Conservation (phyloP, 2,329 filamentous ascomycete genomes). For the Fusarium sp. region DNA sequence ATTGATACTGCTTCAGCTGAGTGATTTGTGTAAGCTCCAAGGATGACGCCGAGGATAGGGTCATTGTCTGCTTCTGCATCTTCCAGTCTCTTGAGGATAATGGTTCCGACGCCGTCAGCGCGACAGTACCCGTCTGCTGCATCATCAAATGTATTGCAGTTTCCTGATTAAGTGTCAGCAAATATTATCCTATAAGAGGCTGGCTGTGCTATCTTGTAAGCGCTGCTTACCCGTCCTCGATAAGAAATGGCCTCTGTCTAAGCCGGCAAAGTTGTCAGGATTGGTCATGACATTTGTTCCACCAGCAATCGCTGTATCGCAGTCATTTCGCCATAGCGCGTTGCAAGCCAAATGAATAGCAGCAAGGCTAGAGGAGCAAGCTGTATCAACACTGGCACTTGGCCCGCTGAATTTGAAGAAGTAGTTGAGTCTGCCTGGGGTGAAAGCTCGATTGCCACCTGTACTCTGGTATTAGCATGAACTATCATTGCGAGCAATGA, state of each 20-base stretch:
- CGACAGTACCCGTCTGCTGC: slow-evolving; percentile 49
- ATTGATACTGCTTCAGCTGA: slow-evolving; percentile 35
- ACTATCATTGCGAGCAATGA: background rate
- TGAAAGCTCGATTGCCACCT: slow-evolving; percentile 60
- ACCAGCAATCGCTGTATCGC: slow-evolving; percentile 70
- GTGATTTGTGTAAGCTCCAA: slow-evolving; percentile 43
- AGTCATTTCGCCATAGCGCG: slow-evolving; percentile 74
- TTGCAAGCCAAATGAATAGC: slow-evolving; percentile 78
- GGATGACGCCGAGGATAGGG: slow-evolving; percentile 42
- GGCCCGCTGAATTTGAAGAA: slow-evolving; percentile 82
- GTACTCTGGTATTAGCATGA: slow-evolving; percentile 53
- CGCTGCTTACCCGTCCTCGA: slow-evolving; percentile 54
- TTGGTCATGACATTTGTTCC: slow-evolving; percentile 71
- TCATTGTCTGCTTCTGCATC: slow-evolving; percentile 43
- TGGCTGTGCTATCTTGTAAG: too few species aligned
- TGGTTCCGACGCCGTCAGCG: slow-evolving; percentile 79
- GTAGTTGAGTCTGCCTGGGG: slow-evolving; percentile 76
- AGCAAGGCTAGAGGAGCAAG: slow-evolving; percentile 81
- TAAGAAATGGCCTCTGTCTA: slow-evolving; percentile 75
- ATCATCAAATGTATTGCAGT: slow-evolving; percentile 76
- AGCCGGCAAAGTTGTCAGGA: slow-evolving; percentile 73
- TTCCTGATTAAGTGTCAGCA: background rate
- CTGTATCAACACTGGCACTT: slow-evolving; percentile 80
- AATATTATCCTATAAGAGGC: background rate
- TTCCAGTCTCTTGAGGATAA: slow-evolving; percentile 77